Evolutionary conservation across 2,329 filamentous ascomycete genomes (phyloP), one percentile per base, ranked within the genome.

Genomic region (Fusarium sublunatum): DNA sequence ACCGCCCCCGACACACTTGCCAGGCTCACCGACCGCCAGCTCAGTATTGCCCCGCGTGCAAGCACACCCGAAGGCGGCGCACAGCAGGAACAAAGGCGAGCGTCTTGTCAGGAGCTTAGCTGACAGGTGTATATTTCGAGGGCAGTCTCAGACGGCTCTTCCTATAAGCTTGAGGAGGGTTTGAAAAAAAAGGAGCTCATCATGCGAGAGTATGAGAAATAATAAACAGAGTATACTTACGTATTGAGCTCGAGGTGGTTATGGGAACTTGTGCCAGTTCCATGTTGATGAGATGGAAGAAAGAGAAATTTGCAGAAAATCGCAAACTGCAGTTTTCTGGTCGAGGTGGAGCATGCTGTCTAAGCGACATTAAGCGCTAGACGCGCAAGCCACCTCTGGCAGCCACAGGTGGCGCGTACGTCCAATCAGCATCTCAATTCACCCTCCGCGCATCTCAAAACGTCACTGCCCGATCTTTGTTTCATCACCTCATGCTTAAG

Each of bases 121-220:
- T 67, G 41, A 40, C 52, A 43, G 46, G 47, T 56, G 53, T 58
- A 67, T 57, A 46, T 67, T 68, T 67, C 70, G 70, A 54, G 66
- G 70, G 72, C 68, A 64, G 78, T 80, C 78, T 80, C 72, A 80
- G 76, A 80, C 78, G 78, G 78, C 78, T 80, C 78, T 80, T 80
- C 78, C 78, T 80, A 77, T 73, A 70, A 73, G 68, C 47, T 65
- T 65, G 68, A 69, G 64, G 62, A 72, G 77, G 77, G 76, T 76
- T 76, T 70, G 62, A 75, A 73, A 72, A 73, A 72, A 69, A 76
- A 74, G 70, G 63, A 72, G 71, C 69, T 78, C 78, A 79, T 79
- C 78, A 79, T 79, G 65, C 70, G 70, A 70, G 70, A 73, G 45
- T 39, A 43, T 15, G 25, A 45, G 36, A 28, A 39, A 28, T 12